A percentile compares a stretch with the other conserved stretches of the same genome.
These are phyloP conservation scores for Gliomastix tumulicola DNA, from an alignment of 2,329 filamentous ascomycete genomes.

Conservation along the genomic window DNA sequence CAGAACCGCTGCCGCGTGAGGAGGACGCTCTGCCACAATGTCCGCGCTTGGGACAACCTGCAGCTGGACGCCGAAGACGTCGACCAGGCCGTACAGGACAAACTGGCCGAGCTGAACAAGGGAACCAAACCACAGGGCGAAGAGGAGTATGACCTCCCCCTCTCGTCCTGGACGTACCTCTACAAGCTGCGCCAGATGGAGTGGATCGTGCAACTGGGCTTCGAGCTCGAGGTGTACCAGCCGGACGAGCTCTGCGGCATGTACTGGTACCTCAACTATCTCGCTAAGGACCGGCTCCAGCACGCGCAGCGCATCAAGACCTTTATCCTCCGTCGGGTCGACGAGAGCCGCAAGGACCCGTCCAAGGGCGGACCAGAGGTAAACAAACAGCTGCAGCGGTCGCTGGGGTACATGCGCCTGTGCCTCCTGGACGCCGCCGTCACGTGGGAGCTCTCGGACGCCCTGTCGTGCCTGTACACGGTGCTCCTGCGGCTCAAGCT, in stretches of 20 bases:
- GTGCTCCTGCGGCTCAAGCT: slow-evolving; percentile 52
- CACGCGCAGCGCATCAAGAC: slow-evolving; percentile 68
- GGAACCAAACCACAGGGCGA: no score
- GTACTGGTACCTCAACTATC: slow-evolving; percentile 83
- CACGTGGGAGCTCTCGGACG: slow-evolving; percentile 48
- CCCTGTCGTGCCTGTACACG: slow-evolving; percentile 56
- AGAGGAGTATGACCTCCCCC: slow-evolving; percentile 31
- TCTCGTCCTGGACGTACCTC: slow-evolving; percentile 84
- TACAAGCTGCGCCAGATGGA: slow-evolving; percentile 88
- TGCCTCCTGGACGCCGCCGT: slow-evolving; percentile 60
- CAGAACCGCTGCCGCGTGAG: slow-evolving; percentile 87
- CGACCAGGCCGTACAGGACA: slow-evolving; percentile 58
- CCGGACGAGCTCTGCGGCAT: slow-evolving; percentile 77
- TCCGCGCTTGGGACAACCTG: slow-evolving; percentile 76
- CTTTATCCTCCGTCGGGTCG: slow-evolving; percentile 43
- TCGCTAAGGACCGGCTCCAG: slow-evolving; percentile 60
- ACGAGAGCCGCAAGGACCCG: slow-evolving; percentile 13
- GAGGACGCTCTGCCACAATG: slow-evolving; percentile 79
- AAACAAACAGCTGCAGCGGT: slow-evolving; percentile 33
- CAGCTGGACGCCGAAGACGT: slow-evolving; percentile 76
- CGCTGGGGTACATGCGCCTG: slow-evolving; percentile 49
- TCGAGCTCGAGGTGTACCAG: slow-evolving; percentile 88
- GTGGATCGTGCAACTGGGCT: slow-evolving; percentile 82
- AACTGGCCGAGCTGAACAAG: slow-evolving; percentile 43
- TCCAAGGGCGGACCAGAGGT: background rate